phyloP scores from a whole-genome alignment of 768 basidiomycete genomes.

The Rhodotorula kratochvilovae region DNA sequence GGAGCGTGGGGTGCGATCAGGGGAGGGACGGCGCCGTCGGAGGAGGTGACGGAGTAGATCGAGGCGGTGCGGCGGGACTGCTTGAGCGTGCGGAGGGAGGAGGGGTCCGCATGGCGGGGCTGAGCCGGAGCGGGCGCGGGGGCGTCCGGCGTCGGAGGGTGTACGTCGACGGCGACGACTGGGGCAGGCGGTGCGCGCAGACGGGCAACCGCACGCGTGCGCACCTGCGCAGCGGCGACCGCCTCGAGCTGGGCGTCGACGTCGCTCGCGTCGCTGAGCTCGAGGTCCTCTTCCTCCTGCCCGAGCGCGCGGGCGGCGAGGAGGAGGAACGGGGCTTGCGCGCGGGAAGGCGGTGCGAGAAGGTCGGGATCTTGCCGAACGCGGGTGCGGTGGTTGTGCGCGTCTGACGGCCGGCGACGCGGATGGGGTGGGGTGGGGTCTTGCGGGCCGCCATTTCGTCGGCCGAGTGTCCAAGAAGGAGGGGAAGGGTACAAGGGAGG shows the following conservation, averaged over 20 bases:
- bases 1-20: no score
- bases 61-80: slow-evolving; percentile 14
- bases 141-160: not conserved
- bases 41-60: slow-evolving; percentile 5
- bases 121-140: not conserved
- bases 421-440: slow-evolving; percentile 25
- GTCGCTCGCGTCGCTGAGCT: not conserved
- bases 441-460: not conserved
- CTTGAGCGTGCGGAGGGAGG: not conserved
- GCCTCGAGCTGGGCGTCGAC: not conserved
- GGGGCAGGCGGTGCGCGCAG: not conserved
- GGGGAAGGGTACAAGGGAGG: not conserved
- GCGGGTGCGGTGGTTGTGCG: not conserved
- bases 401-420: not conserved
- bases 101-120: not conserved
- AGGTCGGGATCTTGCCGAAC: slow-evolving; percentile 27
- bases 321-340: not conserved
- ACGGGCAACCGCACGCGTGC: not conserved
- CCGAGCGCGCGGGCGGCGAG: no score
- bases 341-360: slow-evolving; percentile 13
- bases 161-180: not conserved
- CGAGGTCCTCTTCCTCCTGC: not conserved
- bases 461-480: not conserved
- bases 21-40: not conserved
- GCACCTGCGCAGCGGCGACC: slow-evolving; percentile 9